phyloP scores from a whole-genome alignment of 1,284 basidiomycete species.

The Papiliotrema nemorosa region DNA sequence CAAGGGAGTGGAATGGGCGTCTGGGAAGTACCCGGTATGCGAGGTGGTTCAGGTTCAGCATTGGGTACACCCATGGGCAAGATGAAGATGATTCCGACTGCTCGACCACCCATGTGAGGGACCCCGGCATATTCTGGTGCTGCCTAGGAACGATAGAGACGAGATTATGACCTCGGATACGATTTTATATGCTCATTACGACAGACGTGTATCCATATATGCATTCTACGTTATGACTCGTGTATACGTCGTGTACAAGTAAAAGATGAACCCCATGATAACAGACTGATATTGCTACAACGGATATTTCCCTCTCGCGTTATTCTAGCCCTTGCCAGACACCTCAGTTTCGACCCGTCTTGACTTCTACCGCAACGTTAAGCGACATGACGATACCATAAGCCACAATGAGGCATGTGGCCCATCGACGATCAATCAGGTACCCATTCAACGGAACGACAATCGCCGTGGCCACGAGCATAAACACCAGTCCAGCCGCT shows the following conservation, averaged over 20 bases:
- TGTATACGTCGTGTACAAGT: background rate
- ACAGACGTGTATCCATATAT: background rate
- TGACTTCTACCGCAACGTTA: constrained; percentile 70
- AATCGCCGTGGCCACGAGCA: constrained; percentile 73
- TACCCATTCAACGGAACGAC: constrained; percentile 82
- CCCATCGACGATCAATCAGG: constrained; percentile 73
- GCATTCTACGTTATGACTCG: background rate
- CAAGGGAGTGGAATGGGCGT: constrained; percentile 12
- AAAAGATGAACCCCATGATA: background rate
- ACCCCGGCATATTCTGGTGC: too few species aligned
- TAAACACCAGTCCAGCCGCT: constrained; percentile 66
- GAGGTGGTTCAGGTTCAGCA: constrained; percentile 5
- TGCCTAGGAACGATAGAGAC: too few species aligned
- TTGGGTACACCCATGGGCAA: constrained; percentile 21
- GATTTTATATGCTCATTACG: too few species aligned
- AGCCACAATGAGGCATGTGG: constrained; percentile 67
- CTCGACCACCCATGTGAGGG: constrained; percentile 32
- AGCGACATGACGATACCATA: constrained; percentile 70
- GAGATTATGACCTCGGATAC: too few species aligned
- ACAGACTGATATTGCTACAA: too few species aligned
- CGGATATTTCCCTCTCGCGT: too few species aligned
- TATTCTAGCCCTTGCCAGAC: too few species aligned
- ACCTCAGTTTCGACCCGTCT: constrained; percentile 25
- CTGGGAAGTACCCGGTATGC: constrained; percentile 15
- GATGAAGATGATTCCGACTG: constrained; percentile 35